A percentile compares a stretch with the other conserved stretches of the same genome.
Evolutionary conservation across 148 eudicot genomes (phyloP).

Genomic region (Bassia scoparia): DNA sequence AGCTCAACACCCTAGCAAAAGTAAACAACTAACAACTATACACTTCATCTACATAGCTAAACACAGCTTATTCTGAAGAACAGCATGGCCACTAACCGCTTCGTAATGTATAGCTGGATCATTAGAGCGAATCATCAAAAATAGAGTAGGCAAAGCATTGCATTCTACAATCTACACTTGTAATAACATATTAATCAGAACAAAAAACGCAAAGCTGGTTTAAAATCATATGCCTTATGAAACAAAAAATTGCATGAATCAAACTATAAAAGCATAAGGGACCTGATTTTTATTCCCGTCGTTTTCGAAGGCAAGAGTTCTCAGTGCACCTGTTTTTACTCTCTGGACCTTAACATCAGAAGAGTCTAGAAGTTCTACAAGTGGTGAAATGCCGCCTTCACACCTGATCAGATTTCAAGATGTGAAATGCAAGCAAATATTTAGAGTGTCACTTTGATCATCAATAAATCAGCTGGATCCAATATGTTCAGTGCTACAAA

Average conservation of each 20-base stretch:
- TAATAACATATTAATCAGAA: not conserved
- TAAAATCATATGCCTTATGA: not conserved
- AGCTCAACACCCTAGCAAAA: constrained; percentile 6
- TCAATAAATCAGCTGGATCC: not conserved
- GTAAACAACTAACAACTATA: constrained; percentile 7
- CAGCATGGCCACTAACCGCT: constrained; percentile 53
- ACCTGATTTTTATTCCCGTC: constrained; percentile 91
- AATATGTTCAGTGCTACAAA: constrained; percentile 23
- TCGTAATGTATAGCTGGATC: constrained; percentile 89
- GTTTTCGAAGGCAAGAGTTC: constrained; percentile 88
- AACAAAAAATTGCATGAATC: not conserved
- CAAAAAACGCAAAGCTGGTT: constrained; percentile 14
- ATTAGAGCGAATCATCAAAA: constrained; percentile 80
- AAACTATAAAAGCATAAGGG: not conserved
- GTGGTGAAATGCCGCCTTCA: constrained; percentile 90
- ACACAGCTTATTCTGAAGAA: not conserved
- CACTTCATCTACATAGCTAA: not conserved
- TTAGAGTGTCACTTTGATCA: not conserved
- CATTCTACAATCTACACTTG: constrained; percentile 84
- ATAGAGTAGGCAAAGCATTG: constrained; percentile 78
- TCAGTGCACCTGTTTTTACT: constrained; percentile 84
- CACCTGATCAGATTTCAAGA: constrained; percentile 32
- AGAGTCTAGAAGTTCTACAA: constrained; percentile 72
- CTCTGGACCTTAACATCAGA: constrained; percentile 70
- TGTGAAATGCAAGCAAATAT: constrained; percentile 7